A percentile compares a stretch with the other conserved stretches of the same genome.
Conservation (phyloP, 108 stramenopile species). For the Hondaea fermentalgiana region DNA sequence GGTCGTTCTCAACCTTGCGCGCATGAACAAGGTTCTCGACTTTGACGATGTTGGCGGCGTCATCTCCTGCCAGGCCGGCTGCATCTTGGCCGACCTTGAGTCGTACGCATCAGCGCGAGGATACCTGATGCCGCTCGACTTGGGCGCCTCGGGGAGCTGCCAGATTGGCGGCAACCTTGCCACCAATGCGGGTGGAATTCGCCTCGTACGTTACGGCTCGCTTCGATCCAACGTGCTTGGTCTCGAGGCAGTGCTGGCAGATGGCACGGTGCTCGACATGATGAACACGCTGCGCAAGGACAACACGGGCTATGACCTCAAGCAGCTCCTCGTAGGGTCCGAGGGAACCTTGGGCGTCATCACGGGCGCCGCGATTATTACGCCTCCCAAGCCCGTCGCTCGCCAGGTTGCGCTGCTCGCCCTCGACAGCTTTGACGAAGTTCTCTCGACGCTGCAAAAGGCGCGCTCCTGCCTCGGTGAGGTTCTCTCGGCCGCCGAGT, state of each 20-base stretch:
- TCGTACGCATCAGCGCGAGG: constrained; percentile 48
- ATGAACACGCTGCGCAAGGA: constrained; percentile 68
- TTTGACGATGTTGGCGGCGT: constrained; percentile 65
- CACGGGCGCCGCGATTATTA: constrained; percentile 54
- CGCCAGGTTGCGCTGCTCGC: constrained; percentile 69
- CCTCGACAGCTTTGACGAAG: constrained; percentile 56
- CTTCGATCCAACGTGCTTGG: constrained; percentile 85
- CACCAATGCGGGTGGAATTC: constrained; percentile 89
- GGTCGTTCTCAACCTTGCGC: constrained; percentile 67
- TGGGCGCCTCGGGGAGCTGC: constrained; percentile 90
- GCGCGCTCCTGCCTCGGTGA: constrained; percentile 69
- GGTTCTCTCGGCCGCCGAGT: constrained; percentile 78
- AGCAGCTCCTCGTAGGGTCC: constrained; percentile 86
- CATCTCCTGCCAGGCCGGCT: constrained; percentile 77
- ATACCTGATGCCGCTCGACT: constrained; percentile 72
- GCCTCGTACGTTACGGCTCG: constrained; percentile 63
- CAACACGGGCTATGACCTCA: constrained; percentile 86
- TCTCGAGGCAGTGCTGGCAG: constrained; percentile 76
- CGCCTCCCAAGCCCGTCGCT: constrained; percentile 44
- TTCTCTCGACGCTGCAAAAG: constrained; percentile 44
- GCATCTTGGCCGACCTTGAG: constrained; percentile 65
- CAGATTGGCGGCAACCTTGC: constrained; percentile 87
- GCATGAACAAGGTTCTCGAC: constrained; percentile 59
- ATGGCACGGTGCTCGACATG: constrained; percentile 69
- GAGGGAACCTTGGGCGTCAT: constrained; percentile 90